phyloP scores from a whole-genome alignment of 768 basidiomycete species.

The Hemileccinum impolitum region DNA sequence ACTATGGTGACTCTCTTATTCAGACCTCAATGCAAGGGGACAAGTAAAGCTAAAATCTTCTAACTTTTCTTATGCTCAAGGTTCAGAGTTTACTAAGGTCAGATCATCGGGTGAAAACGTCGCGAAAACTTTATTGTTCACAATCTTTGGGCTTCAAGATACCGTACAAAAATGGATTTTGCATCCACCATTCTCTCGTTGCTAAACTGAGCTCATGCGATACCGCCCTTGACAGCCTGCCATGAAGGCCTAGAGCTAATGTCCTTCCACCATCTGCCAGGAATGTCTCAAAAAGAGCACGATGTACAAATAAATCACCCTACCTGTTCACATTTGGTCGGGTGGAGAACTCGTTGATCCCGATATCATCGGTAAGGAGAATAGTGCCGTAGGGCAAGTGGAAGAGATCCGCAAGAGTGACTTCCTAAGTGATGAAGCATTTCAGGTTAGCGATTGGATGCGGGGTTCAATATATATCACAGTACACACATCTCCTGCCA shows the following conservation, averaged over 20 bases:
- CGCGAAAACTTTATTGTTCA: too few relatives aligned
- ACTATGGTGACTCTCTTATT: too few relatives aligned
- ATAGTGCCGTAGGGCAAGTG: constrained; percentile 19
- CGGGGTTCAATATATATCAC: not conserved
- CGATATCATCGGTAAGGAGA: constrained; percentile 2
- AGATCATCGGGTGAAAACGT: too few relatives aligned
- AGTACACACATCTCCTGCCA: constrained; percentile 33
- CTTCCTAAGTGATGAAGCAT: not conserved
- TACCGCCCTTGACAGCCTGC: constrained; percentile 39
- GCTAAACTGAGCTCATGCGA: not conserved
- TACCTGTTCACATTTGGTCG: constrained; percentile 22
- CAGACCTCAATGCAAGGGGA: too few relatives aligned
- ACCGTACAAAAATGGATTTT: not conserved
- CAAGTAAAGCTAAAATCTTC: too few relatives aligned
- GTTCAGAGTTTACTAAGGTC: too few relatives aligned
- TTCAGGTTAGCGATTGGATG: not conserved
- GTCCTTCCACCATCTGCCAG: constrained; percentile 49
- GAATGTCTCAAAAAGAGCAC: not conserved
- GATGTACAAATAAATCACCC: not conserved
- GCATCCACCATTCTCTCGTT: too few relatives aligned
- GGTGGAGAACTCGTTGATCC: constrained; percentile 13
- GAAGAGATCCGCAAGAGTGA: constrained; percentile 22
- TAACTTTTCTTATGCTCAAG: too few relatives aligned
- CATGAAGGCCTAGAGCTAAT: constrained; percentile 43
- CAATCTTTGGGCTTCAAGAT: too few relatives aligned